Evolutionary conservation across 23 red algal genomes (phyloP), one percentile per base, ranked within the genome.

Genomic region (Gracilaria domingensis): DNA sequence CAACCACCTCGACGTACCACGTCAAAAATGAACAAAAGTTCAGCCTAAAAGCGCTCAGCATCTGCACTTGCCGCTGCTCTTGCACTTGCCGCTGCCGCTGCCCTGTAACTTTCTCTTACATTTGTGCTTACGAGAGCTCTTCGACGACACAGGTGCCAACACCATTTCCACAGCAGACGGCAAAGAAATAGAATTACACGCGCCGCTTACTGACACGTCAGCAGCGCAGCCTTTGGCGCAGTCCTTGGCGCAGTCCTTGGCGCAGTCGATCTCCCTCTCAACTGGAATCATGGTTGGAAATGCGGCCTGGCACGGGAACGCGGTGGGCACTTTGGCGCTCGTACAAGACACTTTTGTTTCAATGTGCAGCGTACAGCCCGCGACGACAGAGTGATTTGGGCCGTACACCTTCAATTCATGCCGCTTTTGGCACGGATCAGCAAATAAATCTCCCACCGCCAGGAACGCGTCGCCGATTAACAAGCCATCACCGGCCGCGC

Each of bases 391-490:
- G 45, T 51, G 72, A 77, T 28, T 8, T 50, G 40, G 3, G 14
- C 6, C 24, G 26, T 40, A 77, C 5, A 77, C 72, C 38, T 50
- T 45, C 30, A 77, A 34, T 50, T 77, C 39, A 77, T 77, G 72
- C 14, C 72, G 72, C 30, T 50, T 77, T 50, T 33, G 24, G 14
- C 72, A 77, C 21, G 72, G 72, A 11, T 77, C 26, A 50, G 40
- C 38, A 45, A 77, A 77, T 16, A 77, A 45, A 30, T 77, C 72
- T 25, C 30, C 72, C 20, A 77, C 40, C 13, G 72, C 45, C 0
- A 77, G 38, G 28, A 77, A 77, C 2, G 72, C 72, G 20, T 77
- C 72, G 21, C 72, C 72, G 13, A 77, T 77, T 25, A 77, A 42
- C 38, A 77, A 50, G 0, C 72, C 72, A 8, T 77, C 45, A 8